Conservation (phyloP, 164 flowering plant species). For the Platanus orientalis region DNA sequence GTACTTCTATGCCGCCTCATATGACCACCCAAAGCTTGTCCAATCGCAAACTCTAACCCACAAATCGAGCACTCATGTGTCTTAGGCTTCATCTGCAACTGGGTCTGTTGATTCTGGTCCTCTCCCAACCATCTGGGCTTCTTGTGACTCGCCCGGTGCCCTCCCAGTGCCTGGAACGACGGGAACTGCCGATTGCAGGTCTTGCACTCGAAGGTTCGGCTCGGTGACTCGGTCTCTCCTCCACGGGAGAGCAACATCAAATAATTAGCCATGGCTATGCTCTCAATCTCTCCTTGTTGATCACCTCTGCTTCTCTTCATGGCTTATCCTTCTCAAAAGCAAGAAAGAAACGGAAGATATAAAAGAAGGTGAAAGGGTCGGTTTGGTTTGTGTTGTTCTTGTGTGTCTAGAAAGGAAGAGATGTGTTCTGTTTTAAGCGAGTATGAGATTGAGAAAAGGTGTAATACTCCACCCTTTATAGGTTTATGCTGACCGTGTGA, state of each 20-base stretch:
- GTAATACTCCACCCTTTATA: no score
- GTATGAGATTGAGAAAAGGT: no score
- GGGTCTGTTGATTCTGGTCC: not conserved
- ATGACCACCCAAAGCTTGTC: slow-evolving; percentile 71
- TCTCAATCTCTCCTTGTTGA: slow-evolving; percentile 15
- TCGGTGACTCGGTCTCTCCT: not conserved
- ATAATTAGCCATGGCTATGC: slow-evolving; percentile 12
- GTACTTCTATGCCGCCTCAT: slow-evolving; percentile 49
- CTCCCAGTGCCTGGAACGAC: slow-evolving; percentile 34
- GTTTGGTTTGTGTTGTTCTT: no score
- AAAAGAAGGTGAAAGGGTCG: no score
- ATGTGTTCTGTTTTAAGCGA: no score
- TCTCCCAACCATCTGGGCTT: slow-evolving; percentile 10
- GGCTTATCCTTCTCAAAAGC: not conserved
- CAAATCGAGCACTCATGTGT: slow-evolving; percentile 50
- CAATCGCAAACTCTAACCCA: slow-evolving; percentile 38
- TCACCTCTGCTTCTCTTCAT: slow-evolving; percentile 17
- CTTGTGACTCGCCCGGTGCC: slow-evolving; percentile 31
- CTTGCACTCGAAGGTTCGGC: slow-evolving; percentile 24
- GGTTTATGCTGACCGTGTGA: no score
- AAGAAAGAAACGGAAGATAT: no score
- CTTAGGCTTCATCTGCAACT: slow-evolving; percentile 20
- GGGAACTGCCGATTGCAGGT: slow-evolving; percentile 24
- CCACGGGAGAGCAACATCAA: slow-evolving; percentile 19
- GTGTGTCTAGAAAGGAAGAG: no score